A percentile compares a stretch with the other conserved stretches of the same genome.
These are phyloP conservation scores for Calycina marina DNA, from an alignment of 2,329 filamentous ascomycete species.

Conservation along the genomic window DNA sequence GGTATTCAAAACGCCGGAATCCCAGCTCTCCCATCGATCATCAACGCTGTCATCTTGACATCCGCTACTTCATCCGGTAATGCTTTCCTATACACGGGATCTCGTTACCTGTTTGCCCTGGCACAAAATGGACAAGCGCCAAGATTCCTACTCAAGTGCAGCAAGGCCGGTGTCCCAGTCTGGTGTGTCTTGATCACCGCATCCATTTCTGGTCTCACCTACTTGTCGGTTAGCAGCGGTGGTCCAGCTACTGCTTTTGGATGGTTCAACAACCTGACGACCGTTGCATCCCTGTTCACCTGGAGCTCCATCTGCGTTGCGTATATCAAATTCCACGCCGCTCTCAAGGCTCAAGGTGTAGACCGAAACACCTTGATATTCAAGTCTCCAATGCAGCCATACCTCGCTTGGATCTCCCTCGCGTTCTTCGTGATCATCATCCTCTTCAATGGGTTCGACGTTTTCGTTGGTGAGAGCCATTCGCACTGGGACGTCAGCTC, in stretches of 20 bases:
- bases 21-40: slow-evolving; percentile 48
- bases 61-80: slow-evolving; percentile 33
- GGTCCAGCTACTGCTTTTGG: slow-evolving; percentile 26
- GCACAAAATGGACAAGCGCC: slow-evolving; percentile 55
- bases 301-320: slow-evolving; percentile 55
- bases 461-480: slow-evolving; percentile 48
- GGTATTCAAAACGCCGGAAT: slow-evolving; percentile 55
- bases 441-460: slow-evolving; percentile 60
- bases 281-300: slow-evolving; percentile 61
- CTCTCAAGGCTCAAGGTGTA: slow-evolving; percentile 53
- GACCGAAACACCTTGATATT: slow-evolving; percentile 55
- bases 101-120: slow-evolving; percentile 22
- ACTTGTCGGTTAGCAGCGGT: slow-evolving; percentile 49
- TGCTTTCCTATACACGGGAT: slow-evolving; percentile 19
- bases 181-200: slow-evolving; percentile 57
- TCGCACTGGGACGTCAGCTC: slow-evolving; percentile 49
- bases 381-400: slow-evolving; percentile 55
- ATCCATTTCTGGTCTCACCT: slow-evolving; percentile 54
- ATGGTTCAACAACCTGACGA: slow-evolving; percentile 40
- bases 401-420: slow-evolving; percentile 50
- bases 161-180: slow-evolving; percentile 48
- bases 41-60: slow-evolving; percentile 58
- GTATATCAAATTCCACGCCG: slow-evolving; percentile 58
- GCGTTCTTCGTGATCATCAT: slow-evolving; percentile 53
- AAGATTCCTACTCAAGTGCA: slow-evolving; percentile 43